Percentiles rank a stretch among this genome's conserved stretches.
phyloP scores from a whole-genome alignment of 2,329 filamentous ascomycete species.

The Aspergillus amoenus region DNA sequence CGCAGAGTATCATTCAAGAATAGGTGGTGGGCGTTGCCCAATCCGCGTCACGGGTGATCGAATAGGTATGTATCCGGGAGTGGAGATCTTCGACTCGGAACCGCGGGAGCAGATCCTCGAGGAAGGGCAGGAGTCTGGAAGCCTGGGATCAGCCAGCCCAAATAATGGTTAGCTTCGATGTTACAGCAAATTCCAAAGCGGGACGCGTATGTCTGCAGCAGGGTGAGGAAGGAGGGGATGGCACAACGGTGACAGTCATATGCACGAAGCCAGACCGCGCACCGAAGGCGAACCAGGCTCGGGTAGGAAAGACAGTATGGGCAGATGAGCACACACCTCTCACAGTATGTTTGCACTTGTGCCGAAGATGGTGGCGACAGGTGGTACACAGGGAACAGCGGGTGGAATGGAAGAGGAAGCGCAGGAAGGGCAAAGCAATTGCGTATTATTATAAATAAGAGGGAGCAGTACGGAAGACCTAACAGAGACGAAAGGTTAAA shows the following conservation, averaged over 20 bases:
- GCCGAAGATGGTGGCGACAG: slow-evolving; percentile 1
- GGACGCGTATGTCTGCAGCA: slow-evolving; percentile 22
- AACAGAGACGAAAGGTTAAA: slow-evolving; percentile 14
- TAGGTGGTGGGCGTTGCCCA: slow-evolving; percentile 8
- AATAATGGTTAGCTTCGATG: slow-evolving; percentile 12
- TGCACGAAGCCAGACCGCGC: slow-evolving; percentile 20
- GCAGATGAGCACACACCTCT: slow-evolving; percentile 10
- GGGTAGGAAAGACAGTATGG: slow-evolving; percentile 3
- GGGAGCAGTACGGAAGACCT: neutral
- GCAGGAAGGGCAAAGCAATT: slow-evolving; percentile 10
- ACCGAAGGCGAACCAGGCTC: neutral
- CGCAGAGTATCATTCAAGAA: slow-evolving; percentile 11
- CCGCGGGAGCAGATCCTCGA: slow-evolving; percentile 9
- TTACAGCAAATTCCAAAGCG: slow-evolving; percentile 14
- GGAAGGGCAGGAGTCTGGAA: slow-evolving; percentile 4
- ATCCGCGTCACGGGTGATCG: slow-evolving; percentile 5
- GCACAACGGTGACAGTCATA: slow-evolving; percentile 20
- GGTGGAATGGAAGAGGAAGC: neutral
- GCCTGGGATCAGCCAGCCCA: slow-evolving; percentile 11
- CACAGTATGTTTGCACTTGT: slow-evolving; percentile 13
- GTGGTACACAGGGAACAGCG: slow-evolving; percentile 5
- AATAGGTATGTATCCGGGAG: slow-evolving; percentile 11
- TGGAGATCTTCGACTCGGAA: slow-evolving; percentile 2
- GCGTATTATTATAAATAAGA: slow-evolving; percentile 9
- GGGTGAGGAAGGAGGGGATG: slow-evolving; percentile 11